These are phyloP conservation scores for Intubia oerlemansii DNA, from an alignment of 2,329 filamentous ascomycete species.

Conservation along the genomic window DNA sequence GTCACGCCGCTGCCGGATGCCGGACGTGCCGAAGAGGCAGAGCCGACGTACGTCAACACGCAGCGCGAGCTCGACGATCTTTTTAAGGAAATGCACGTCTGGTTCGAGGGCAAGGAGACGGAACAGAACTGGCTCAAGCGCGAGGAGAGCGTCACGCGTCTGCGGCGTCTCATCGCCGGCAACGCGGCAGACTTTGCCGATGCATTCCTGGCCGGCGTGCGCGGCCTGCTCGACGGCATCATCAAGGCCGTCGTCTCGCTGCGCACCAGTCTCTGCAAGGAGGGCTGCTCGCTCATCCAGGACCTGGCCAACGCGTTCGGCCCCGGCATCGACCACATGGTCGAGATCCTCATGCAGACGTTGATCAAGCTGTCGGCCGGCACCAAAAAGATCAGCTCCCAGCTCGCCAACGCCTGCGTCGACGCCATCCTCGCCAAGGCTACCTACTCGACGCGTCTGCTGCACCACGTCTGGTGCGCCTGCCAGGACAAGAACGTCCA, in stretches of 20 bases:
- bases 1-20: constrained; percentile 41
- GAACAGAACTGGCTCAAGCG: constrained; percentile 82
- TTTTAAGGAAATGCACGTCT: constrained; percentile 57
- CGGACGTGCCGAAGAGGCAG: constrained; percentile 41
- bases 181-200: constrained; percentile 63
- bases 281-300: constrained; percentile 66
- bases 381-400: constrained; percentile 82
- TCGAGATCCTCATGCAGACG: constrained; percentile 73
- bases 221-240: constrained; percentile 63
- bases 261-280: constrained; percentile 74
- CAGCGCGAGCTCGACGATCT: constrained; percentile 74
- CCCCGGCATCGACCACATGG: constrained; percentile 64
- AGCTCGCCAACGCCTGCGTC: constrained; percentile 64
- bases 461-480: constrained; percentile 69
- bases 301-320: constrained; percentile 63
- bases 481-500: constrained; percentile 88
- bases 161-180: constrained; percentile 61
- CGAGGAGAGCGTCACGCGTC: constrained; percentile 57
- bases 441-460: constrained; percentile 57
- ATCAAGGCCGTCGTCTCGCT: constrained; percentile 69
- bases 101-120: constrained; percentile 73
- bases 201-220: constrained; percentile 48
- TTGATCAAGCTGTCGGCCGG: constrained; percentile 76
- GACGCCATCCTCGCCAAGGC: constrained; percentile 59
- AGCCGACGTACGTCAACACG: constrained; percentile 68